These are phyloP conservation scores for Wallacemonas collosoma DNA, from an alignment of 208 protist genomes.

Conservation along the genomic window DNA sequence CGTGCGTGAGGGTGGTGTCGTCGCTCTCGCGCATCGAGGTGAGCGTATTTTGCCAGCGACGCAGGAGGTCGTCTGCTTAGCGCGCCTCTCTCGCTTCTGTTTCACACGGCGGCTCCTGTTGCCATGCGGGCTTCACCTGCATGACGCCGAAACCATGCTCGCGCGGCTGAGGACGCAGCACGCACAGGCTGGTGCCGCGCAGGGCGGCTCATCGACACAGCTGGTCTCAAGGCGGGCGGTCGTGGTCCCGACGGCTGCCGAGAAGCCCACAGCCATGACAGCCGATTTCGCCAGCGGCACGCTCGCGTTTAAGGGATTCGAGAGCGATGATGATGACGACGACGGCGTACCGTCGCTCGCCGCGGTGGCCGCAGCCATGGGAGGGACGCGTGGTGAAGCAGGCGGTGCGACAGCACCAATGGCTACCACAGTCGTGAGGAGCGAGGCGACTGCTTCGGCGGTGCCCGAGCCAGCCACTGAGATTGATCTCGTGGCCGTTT, in stretches of 20 bases:
- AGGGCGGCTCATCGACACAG: neutral
- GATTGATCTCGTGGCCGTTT: neutral
- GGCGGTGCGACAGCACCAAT: neutral
- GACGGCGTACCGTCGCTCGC: conserved; percentile 22
- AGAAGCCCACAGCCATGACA: conserved; percentile 33
- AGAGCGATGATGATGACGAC: conserved; percentile 53
- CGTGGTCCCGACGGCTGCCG: neutral
- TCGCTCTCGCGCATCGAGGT: conserved; percentile 38
- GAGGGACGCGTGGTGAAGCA: neutral
- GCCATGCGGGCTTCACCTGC: conserved; percentile 51
- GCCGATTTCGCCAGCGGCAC: conserved; percentile 81
- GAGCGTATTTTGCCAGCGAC: conserved; percentile 39
- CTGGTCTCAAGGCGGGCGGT: neutral
- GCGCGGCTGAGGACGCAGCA: conserved; percentile 17
- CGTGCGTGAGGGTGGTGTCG: conserved; percentile 44
- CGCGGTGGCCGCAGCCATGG: conserved; percentile 6
- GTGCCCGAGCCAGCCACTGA: neutral
- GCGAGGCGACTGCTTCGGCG: neutral
- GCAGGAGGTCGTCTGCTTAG: conserved; percentile 47
- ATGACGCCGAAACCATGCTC: conserved; percentile 50
- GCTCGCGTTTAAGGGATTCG: conserved; percentile 68
- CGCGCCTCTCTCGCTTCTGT: conserved; percentile 63
- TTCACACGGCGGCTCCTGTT: conserved; percentile 48
- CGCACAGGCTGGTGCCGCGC: neutral
- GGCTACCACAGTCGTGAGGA: neutral